Conservation (phyloP, 2,329 filamentous ascomycete genomes). For the Neopestalotiopsis clavispora region DNA sequence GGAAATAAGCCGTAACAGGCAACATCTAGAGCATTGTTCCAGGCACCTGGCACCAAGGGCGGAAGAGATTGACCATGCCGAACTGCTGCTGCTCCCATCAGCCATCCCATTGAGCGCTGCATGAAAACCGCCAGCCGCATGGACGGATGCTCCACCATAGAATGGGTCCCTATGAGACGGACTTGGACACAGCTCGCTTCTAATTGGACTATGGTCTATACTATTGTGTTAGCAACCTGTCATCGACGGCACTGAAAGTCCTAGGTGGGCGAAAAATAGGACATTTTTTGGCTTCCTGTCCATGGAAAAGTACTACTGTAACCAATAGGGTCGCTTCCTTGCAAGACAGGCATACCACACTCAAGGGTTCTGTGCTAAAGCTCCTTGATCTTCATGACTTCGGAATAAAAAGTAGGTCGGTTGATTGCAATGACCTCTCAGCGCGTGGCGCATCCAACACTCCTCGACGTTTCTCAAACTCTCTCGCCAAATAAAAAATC, state of each 20-base stretch:
- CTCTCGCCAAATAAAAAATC: neutral
- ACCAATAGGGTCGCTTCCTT: neutral
- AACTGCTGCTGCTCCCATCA: slow-evolving; percentile 17
- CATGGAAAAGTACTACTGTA: neutral
- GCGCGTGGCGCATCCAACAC: neutral
- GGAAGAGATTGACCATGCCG: neutral
- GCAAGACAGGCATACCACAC: neutral
- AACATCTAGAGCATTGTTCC: neutral
- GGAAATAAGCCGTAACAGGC: neutral
- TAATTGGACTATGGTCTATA: neutral
- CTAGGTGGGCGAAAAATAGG: neutral
- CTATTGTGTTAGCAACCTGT: slow-evolving; percentile 5
- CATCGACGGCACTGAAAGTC: neutral
- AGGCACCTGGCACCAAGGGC: neutral
- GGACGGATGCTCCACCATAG: neutral
- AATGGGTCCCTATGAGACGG: neutral
- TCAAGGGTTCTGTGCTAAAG: neutral
- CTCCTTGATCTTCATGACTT: neutral
- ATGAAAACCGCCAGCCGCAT: neutral
- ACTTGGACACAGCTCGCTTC: neutral
- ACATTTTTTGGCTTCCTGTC: neutral
- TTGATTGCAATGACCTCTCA: neutral
- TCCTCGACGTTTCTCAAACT: neutral
- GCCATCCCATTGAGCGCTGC: neutral
- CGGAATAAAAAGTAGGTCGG: neutral